These are phyloP conservation scores for Chlamydomonas sp. DNA, from an alignment of 139 green algal genomes.

Conservation along the genomic window DNA sequence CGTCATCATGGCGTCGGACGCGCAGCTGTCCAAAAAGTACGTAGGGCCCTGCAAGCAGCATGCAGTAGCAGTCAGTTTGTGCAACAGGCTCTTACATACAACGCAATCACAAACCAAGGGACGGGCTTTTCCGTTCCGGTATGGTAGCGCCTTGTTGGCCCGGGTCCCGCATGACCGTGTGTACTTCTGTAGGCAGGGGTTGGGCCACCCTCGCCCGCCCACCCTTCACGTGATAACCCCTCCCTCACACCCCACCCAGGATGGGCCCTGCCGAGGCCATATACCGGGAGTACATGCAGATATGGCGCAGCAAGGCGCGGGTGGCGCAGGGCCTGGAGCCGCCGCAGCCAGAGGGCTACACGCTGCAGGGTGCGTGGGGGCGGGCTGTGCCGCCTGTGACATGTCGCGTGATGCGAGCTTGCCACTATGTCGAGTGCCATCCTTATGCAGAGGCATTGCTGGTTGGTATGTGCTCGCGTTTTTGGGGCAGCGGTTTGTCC, in stretches of 20 bases:
- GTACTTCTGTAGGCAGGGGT: no score
- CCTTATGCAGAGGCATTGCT: no score
- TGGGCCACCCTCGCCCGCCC: not conserved
- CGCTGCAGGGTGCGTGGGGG: not conserved
- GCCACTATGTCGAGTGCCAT: no score
- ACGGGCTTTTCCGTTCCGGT: no score
- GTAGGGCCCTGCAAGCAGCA: not conserved
- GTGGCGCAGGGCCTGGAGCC: not conserved
- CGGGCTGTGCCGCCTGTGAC: no score
- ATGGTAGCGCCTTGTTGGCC: no score
- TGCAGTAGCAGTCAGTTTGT: not conserved
- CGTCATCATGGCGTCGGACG: slow-evolving; percentile 15
- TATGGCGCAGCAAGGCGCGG: slow-evolving; percentile 13
- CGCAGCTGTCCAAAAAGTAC: not conserved
- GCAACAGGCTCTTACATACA: not conserved
- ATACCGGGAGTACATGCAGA: slow-evolving; percentile 6
- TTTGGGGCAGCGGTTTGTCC: no score
- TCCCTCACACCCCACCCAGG: not conserved
- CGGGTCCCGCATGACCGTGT: no score
- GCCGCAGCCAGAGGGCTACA: not conserved
- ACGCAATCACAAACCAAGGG: no score
- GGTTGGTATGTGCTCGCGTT: no score
- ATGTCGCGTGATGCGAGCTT: no score
- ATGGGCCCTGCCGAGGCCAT: slow-evolving; percentile 10
- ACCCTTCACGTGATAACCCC: not conserved